These are phyloP conservation scores for Scolecobasidium constrictum DNA, from an alignment of 2,329 filamentous ascomycete genomes.

Conservation along the genomic window DNA sequence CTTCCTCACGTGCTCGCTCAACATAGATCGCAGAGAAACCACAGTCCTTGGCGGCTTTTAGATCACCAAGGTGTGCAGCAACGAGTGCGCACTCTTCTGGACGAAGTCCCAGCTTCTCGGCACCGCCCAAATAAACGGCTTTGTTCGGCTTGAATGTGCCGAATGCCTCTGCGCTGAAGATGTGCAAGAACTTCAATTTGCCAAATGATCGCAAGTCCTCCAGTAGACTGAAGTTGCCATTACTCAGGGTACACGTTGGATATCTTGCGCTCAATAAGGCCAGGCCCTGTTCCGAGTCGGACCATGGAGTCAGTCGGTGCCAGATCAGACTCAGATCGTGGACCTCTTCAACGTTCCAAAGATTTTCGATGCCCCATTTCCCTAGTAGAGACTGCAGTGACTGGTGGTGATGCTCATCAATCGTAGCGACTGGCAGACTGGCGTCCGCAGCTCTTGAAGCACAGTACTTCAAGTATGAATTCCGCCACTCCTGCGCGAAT, in stretches of 20 bases:
- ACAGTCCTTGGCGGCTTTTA: constrained; percentile 51
- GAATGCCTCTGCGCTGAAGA: constrained; percentile 59
- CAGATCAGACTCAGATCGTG: constrained; percentile 46
- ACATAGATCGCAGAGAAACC: constrained; percentile 67
- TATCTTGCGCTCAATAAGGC: constrained; percentile 40
- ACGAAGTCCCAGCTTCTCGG: constrained; percentile 42
- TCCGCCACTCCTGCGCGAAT: constrained; percentile 63
- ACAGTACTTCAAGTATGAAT: constrained; percentile 53
- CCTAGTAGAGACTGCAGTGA: constrained; percentile 49
- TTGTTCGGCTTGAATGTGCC: constrained; percentile 63
- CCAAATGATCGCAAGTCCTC: constrained; percentile 51
- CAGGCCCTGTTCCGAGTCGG: constrained; percentile 51
- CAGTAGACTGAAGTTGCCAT: constrained; percentile 60
- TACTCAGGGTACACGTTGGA: constrained; percentile 58
- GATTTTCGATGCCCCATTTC: constrained; percentile 42
- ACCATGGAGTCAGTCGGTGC: constrained; percentile 63
- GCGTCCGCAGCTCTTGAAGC: constrained; percentile 36
- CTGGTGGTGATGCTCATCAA: constrained; percentile 61
- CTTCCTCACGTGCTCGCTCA: constrained; percentile 56
- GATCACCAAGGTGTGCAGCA: constrained; percentile 61
- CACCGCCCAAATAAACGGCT: constrained; percentile 58
- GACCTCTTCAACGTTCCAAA: constrained; percentile 41
- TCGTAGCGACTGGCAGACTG: constrained; percentile 47
- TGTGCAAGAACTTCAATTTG: constrained; percentile 47
- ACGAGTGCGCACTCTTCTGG: constrained; percentile 62